phyloP scores from a whole-genome alignment of 495 filamentous ascomycete genomes.

The Penicilliopsis zonata region DNA sequence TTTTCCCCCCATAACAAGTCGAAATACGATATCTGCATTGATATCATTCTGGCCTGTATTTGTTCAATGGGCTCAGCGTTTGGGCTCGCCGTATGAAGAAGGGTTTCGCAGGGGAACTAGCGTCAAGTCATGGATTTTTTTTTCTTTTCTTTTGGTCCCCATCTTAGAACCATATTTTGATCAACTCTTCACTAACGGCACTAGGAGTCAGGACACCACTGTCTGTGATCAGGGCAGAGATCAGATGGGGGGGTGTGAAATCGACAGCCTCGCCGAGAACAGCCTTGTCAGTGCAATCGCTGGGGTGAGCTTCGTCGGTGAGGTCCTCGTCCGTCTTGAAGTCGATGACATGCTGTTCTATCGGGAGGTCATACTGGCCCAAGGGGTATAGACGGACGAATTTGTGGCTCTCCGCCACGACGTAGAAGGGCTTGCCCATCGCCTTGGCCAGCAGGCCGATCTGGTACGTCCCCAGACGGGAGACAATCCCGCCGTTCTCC shows the following conservation, averaged over 20 bases:
- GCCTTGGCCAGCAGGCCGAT: slow-evolving; percentile 71
- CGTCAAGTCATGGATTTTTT: too few relatives aligned
- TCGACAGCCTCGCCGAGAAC: slow-evolving; percentile 52
- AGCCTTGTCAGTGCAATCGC: neutral
- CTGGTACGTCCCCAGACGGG: slow-evolving; percentile 82
- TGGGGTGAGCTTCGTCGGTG: slow-evolving; percentile 22
- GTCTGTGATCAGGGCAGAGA: slow-evolving; percentile 72
- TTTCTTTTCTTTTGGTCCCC: neutral
- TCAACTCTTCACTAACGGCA: slow-evolving; percentile 65
- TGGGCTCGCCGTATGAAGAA: too few relatives aligned
- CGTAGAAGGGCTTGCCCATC: slow-evolving; percentile 72
- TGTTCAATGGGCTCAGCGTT: too few relatives aligned
- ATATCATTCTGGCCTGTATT: neutral
- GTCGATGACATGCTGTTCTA: slow-evolving; percentile 63
- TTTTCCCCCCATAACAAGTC: too few relatives aligned
- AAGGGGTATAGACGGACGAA: slow-evolving; percentile 75
- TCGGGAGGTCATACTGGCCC: slow-evolving; percentile 64
- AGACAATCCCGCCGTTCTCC: slow-evolving; percentile 87
- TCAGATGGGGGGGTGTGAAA: slow-evolving; percentile 74
- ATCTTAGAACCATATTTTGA: slow-evolving; percentile 62
- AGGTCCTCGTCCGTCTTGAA: slow-evolving; percentile 47
- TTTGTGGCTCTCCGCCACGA: slow-evolving; percentile 91
- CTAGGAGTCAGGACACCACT: slow-evolving; percentile 62
- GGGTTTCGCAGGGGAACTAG: too few relatives aligned
- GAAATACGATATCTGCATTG: too few relatives aligned